Percentiles rank a stretch among this genome's conserved stretches.
phyloP scores from a whole-genome alignment of 805 yeast genomes.

The Isabelozyma heimii region DNA sequence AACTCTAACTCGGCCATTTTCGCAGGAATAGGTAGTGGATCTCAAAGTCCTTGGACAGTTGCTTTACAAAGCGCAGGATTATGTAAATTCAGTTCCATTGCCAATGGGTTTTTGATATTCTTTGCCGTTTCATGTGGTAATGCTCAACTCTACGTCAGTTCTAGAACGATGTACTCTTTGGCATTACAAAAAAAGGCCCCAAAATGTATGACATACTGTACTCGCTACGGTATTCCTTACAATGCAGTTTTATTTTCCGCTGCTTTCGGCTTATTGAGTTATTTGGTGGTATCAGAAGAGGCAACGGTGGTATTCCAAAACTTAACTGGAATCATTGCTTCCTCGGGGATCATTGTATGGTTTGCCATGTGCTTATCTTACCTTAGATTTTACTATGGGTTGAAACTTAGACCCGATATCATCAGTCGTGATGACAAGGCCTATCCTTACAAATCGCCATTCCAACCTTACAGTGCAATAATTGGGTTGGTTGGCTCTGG shows the following conservation, averaged over 20 bases:
- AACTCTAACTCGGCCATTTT: constrained; percentile 15
- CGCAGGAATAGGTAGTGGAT: constrained; percentile 38
- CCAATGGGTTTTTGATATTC: constrained; percentile 45
- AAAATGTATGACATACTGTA: constrained; percentile 54
- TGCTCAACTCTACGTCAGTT: constrained; percentile 42
- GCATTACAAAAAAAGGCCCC: constrained; percentile 60
- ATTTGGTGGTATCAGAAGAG: constrained; percentile 52
- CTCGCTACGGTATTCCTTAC: constrained; percentile 69
- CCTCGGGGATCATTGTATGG: constrained; percentile 81
- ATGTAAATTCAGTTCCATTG: constrained; percentile 35
- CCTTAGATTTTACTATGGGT: constrained; percentile 61
- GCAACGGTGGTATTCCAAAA: constrained; percentile 66
- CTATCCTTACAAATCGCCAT: constrained; percentile 67
- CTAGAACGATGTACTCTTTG: constrained; percentile 41
- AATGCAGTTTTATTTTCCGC: constrained; percentile 65
- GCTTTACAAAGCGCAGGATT: constrained; percentile 39
- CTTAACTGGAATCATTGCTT: constrained; percentile 63
- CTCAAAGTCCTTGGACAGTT: constrained; percentile 46
- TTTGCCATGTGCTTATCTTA: constrained; percentile 65
- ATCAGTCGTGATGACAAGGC: constrained; percentile 59
- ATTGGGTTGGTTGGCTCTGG: constrained; percentile 58
- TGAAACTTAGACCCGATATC: constrained; percentile 60
- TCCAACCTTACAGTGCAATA: constrained; percentile 68
- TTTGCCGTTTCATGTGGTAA: constrained; percentile 46
- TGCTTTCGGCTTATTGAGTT: constrained; percentile 58